phyloP scores from a whole-genome alignment of 495 filamentous ascomycete genomes.

The Penicillium nucicola region DNA sequence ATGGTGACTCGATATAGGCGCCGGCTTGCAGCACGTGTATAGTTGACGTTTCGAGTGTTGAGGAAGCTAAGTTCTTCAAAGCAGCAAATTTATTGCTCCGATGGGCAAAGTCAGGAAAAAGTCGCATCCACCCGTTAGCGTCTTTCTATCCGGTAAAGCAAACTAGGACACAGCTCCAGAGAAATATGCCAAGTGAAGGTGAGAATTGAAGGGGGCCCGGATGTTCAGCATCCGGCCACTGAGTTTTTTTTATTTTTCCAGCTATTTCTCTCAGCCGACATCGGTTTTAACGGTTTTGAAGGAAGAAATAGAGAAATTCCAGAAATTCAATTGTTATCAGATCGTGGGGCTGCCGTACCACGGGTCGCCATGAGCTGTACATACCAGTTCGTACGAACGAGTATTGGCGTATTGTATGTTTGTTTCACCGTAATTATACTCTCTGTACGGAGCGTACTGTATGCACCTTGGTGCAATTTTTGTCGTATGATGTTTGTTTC shows the following conservation, averaged over 20 bases:
- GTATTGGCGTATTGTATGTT: too few relatives aligned
- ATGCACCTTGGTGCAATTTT: too few relatives aligned
- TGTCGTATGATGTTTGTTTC: too few relatives aligned
- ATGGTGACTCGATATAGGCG: constrained; percentile 16
- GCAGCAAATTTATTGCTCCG: constrained; percentile 6
- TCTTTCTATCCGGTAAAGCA: constrained; percentile 1
- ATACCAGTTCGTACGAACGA: not conserved
- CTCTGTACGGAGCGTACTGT: too few relatives aligned
- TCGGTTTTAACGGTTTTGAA: constrained; percentile 3
- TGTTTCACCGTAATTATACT: too few relatives aligned
- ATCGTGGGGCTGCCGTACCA: not conserved
- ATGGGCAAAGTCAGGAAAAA: constrained; percentile 4
- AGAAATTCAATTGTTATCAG: constrained; percentile 10
- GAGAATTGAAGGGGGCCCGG: not conserved
- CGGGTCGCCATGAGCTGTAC: not conserved
- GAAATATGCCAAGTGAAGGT: not conserved
- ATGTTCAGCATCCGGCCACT: not conserved
- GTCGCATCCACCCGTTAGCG: constrained; percentile 6
- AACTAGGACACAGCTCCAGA: not conserved
- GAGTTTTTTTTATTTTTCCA: not conserved
- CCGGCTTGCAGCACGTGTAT: not conserved
- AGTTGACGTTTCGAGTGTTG: constrained; percentile 4
- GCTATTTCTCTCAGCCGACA: constrained; percentile 5
- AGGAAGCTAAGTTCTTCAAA: constrained; percentile 1
- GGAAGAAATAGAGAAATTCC: not conserved